Percentiles rank a stretch among this genome's conserved stretches.
These are phyloP conservation scores for Mycena metata DNA, from an alignment of 768 basidiomycete species.

Conservation along the genomic window DNA sequence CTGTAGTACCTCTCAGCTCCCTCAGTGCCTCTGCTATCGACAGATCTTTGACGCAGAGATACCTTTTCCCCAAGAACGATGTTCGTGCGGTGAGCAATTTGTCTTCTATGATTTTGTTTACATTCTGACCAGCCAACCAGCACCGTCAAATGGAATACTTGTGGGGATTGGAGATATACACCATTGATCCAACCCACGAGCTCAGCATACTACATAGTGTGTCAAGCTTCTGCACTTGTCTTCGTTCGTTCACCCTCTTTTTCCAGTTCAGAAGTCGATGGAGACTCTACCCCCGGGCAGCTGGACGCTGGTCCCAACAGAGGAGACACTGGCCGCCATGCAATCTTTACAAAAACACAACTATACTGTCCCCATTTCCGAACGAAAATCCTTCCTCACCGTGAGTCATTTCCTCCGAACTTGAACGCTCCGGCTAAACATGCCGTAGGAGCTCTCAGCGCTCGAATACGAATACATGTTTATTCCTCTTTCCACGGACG, in stretches of 20 bases:
- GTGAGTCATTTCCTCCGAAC: neutral
- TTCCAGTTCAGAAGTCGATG: conserved; percentile 15
- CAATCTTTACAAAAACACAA: neutral
- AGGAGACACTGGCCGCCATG: conserved; percentile 20
- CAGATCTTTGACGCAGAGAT: neutral
- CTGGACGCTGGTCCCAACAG: conserved; percentile 15
- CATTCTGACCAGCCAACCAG: neutral
- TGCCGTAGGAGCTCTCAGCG: conserved; percentile 4
- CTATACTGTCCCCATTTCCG: neutral
- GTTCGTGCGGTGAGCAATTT: neutral
- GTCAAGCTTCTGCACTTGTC: neutral
- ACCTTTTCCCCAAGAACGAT: neutral
- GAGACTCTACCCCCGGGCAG: neutral
- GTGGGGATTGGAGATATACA: conserved; percentile 17
- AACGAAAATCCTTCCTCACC: conserved; percentile 10
- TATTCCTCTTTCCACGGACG: conserved; percentile 2
- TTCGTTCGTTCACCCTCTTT: neutral
- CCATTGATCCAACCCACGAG: conserved; percentile 11
- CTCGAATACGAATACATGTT: conserved; percentile 12
- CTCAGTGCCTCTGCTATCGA: conserved; percentile 2
- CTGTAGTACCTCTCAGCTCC: conserved; percentile 1
- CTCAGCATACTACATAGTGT: neutral
- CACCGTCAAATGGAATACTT: conserved; percentile 5
- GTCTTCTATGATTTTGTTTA: neutral
- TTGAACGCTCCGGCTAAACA: neutral